phyloP scores from a whole-genome alignment of 2,329 filamentous ascomycete species.

The Amesomyces nigricolor region DNA sequence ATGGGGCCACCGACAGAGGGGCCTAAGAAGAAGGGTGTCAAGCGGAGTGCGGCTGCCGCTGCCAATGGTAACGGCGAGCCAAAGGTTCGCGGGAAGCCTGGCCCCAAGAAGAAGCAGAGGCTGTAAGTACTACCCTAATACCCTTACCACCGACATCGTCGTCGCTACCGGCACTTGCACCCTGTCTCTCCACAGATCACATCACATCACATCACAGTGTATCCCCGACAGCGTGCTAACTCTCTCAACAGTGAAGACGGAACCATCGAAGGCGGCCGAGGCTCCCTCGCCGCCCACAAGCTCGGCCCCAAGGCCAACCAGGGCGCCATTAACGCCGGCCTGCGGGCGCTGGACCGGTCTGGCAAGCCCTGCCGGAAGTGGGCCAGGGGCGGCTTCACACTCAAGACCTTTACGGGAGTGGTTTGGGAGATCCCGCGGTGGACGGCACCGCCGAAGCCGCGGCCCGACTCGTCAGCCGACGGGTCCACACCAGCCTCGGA shows the following conservation, averaged over 20 bases:
- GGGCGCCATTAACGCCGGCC: constrained; percentile 92
- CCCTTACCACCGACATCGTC: not conserved
- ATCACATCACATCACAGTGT: not conserved
- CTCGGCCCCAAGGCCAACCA: constrained; percentile 95
- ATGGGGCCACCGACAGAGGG: constrained; percentile 58
- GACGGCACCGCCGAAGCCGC: constrained; percentile 63
- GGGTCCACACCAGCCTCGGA: constrained; percentile 43
- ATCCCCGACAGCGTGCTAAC: constrained; percentile 28
- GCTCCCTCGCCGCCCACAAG: constrained; percentile 60
- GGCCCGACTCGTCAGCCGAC: constrained; percentile 41
- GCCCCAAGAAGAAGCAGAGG: constrained; percentile 92
- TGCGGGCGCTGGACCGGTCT: constrained; percentile 86
- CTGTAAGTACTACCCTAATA: constrained; percentile 58
- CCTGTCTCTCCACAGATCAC: constrained; percentile 1
- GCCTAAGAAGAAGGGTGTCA: constrained; percentile 69
- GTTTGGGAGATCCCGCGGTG: constrained; percentile 77
- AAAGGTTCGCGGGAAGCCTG: constrained; percentile 80
- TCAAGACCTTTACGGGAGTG: constrained; percentile 91
- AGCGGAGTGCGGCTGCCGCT: constrained; percentile 59
- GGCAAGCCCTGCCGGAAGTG: constrained; percentile 91
- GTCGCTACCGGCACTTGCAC: not conserved
- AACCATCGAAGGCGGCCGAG: constrained; percentile 50
- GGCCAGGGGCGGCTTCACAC: constrained; percentile 71
- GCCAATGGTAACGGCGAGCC: constrained; percentile 50
- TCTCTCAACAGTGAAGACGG: constrained; percentile 51